These are phyloP conservation scores for Suhomyces yuchorum DNA, from an alignment of 1,139 yeast species.

Conservation along the genomic window DNA sequence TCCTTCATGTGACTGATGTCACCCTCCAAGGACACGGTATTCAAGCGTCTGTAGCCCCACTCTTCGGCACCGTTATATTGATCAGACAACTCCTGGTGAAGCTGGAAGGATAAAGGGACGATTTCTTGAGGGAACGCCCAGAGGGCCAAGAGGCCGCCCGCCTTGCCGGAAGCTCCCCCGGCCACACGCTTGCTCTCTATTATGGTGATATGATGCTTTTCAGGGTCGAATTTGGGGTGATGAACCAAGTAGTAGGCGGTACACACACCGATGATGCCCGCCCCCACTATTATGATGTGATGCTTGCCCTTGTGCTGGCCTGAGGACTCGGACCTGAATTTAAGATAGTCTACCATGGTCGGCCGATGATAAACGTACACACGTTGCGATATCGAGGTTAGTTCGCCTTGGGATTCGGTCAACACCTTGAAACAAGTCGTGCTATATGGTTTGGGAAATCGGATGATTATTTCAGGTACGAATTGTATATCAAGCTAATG, in stretches of 20 bases:
- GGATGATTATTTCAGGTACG: conserved; percentile 11
- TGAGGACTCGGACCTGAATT: conserved; percentile 49
- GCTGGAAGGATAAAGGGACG: conserved; percentile 81
- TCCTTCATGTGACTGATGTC: conserved; percentile 50
- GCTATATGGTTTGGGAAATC: conserved; percentile 6
- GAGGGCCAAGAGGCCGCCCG: conserved; percentile 90
- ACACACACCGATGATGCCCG: conserved; percentile 95
- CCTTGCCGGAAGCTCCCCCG: conserved; percentile 97
- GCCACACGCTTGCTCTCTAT: conserved; percentile 91
- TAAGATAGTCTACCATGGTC: conserved; percentile 38
- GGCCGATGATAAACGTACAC: not conserved
- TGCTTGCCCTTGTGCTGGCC: conserved; percentile 62
- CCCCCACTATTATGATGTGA: conserved; percentile 81
- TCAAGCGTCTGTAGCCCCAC: conserved; percentile 91
- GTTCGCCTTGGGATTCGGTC: not conserved
- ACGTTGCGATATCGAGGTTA: not conserved
- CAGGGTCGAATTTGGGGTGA: conserved; percentile 77
- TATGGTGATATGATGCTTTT: conserved; percentile 79
- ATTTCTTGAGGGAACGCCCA: conserved; percentile 98
- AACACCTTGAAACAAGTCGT: not conserved
- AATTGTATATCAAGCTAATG: not conserved
- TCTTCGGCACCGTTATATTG: conserved; percentile 76
- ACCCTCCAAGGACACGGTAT: conserved; percentile 87
- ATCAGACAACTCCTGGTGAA: conserved; percentile 82
- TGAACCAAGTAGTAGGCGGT: conserved; percentile 86